Conservation (phyloP, 2,329 filamentous ascomycete genomes). For the Eurotiales sp. region DNA sequence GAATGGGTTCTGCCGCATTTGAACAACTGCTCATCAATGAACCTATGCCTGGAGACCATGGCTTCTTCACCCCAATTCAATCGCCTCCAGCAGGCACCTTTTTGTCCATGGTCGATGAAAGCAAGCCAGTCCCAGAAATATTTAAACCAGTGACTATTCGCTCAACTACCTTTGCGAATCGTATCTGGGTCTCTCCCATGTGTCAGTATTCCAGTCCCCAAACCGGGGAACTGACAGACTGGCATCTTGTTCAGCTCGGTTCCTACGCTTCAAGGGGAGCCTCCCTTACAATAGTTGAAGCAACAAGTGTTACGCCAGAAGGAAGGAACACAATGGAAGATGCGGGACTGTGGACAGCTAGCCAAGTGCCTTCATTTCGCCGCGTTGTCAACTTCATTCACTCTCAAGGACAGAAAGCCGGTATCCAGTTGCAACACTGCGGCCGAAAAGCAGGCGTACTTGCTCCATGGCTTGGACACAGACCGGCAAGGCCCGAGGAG, state of each 20-base stretch:
- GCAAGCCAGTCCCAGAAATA: neutral
- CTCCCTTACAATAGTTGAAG: neutral
- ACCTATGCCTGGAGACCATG: slow-evolving; percentile 2
- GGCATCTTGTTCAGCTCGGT: slow-evolving; percentile 1
- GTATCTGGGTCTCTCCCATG: slow-evolving; percentile 1
- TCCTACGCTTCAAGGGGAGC: neutral
- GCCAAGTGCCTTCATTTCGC: neutral
- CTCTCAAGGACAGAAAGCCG: neutral
- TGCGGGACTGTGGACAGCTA: neutral
- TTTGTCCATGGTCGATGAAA: neutral
- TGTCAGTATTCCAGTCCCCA: neutral
- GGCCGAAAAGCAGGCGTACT: neutral
- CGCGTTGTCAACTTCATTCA: neutral
- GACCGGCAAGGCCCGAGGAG: neutral
- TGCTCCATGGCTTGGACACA: neutral
- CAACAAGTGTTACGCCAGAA: neutral
- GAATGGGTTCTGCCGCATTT: neutral
- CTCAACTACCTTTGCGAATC: neutral
- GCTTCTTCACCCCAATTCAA: slow-evolving; percentile 3
- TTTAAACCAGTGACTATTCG: slow-evolving; percentile 1
- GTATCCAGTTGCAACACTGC: neutral
- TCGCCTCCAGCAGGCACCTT: neutral
- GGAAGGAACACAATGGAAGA: neutral
- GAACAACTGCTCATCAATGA: neutral
- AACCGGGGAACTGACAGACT: neutral